phyloP scores from a whole-genome alignment of 2,329 filamentous ascomycete genomes.

The Ustulina deusta region DNA sequence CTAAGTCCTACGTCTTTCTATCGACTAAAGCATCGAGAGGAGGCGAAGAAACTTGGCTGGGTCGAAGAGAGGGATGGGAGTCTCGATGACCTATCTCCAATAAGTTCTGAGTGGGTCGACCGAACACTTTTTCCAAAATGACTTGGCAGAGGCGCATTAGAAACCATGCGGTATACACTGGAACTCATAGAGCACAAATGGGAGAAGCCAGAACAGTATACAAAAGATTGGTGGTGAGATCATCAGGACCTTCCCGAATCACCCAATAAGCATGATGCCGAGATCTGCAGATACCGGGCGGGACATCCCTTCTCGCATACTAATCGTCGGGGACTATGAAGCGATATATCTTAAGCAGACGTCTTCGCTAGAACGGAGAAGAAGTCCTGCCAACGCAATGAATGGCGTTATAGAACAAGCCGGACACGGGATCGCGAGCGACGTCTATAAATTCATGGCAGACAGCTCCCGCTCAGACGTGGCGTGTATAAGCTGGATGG shows the following conservation, averaged over 20 bases:
- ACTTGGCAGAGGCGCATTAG: slow-evolving; percentile 6
- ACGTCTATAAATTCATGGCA: no score
- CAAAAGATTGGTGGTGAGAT: slow-evolving; percentile 17
- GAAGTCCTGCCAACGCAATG: no score
- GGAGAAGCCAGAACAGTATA: not conserved
- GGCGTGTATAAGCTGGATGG: no score
- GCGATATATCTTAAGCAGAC: no score
- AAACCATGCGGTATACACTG: not conserved
- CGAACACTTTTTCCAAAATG: slow-evolving; percentile 17
- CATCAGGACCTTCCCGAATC: slow-evolving; percentile 5
- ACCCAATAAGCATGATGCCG: not conserved
- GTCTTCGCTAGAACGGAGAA: no score
- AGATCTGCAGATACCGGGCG: no score
- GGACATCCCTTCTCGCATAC: no score
- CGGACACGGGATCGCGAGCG: no score
- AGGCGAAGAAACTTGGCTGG: slow-evolving; percentile 22
- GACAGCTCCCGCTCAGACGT: no score
- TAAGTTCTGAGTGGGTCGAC: slow-evolving; percentile 19
- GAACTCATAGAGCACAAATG: not conserved
- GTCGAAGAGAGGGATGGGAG: slow-evolving; percentile 14
- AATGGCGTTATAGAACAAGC: no score
- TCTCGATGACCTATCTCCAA: slow-evolving; percentile 21
- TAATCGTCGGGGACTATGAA: no score
- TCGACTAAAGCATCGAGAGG: not conserved
- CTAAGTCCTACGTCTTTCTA: not conserved